Conservation (phyloP, 1,284 basidiomycete genomes). For the Pseudozyma pruni region DNA sequence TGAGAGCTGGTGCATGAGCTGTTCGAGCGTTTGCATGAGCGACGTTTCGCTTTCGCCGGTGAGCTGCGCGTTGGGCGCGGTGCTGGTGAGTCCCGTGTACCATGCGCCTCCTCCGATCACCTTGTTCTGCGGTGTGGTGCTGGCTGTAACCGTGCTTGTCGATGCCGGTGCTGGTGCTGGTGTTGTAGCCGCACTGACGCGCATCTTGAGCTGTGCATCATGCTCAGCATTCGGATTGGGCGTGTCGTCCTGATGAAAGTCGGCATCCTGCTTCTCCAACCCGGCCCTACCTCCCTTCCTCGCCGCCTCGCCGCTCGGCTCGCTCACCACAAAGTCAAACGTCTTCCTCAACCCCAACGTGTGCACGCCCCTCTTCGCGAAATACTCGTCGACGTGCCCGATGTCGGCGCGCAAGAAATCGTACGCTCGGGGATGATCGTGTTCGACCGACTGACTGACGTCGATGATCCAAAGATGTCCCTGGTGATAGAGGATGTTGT, state of each 20-base stretch:
- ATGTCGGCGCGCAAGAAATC: slow-evolving; percentile 95
- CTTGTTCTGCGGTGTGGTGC: slow-evolving; percentile 3
- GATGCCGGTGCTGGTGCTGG: background rate
- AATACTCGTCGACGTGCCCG: slow-evolving; percentile 92
- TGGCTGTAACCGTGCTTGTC: background rate
- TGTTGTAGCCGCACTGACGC: background rate
- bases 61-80: background rate
- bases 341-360: slow-evolving; percentile 83
- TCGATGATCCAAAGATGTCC: slow-evolving; percentile 92
- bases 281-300: slow-evolving; percentile 54
- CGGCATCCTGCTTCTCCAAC: slow-evolving; percentile 52
- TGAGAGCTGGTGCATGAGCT: slow-evolving; percentile 32
- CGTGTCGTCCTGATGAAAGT: slow-evolving; percentile 20
- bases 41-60: slow-evolving; percentile 50
- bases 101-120: slow-evolving; percentile 39
- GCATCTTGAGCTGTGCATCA: slow-evolving; percentile 9
- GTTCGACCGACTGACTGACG: slow-evolving; percentile 97
- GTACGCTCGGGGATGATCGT: slow-evolving; percentile 86
- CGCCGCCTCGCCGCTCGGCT: slow-evolving; percentile 9
- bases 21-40: slow-evolving; percentile 47
- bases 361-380: slow-evolving; percentile 76
- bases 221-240: slow-evolving; percentile 30
- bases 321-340: slow-evolving; percentile 74
- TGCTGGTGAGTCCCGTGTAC: slow-evolving; percentile 26
- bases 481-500: slow-evolving; percentile 86